These are phyloP conservation scores for Mucor plumbeus DNA, from an alignment of 371 early-diverging fungal genomes.

Conservation along the genomic window DNA sequence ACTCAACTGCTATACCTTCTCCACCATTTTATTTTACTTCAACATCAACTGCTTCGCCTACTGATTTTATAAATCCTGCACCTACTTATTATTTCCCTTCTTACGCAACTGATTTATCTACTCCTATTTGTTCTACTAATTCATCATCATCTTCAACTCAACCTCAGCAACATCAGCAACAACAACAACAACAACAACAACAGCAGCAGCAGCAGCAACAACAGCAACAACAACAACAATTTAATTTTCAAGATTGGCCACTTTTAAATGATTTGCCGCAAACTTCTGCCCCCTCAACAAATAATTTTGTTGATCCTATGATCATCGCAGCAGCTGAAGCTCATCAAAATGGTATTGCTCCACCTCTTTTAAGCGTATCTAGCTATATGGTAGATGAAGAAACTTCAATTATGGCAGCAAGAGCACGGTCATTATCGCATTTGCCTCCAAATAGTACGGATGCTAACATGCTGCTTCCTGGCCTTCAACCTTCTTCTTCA, in stretches of 20 bases:
- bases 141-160: neutral
- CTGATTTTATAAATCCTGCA: conserved; percentile 16
- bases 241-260: conserved; percentile 24
- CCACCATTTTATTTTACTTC: conserved; percentile 15
- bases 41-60: conserved; percentile 1
- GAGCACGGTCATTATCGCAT: conserved; percentile 22
- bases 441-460: conserved; percentile 2
- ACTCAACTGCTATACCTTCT: neutral
- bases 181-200: neutral
- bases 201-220: neutral
- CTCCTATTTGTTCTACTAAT: neutral
- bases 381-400: conserved; percentile 16
- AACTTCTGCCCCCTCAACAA: conserved; percentile 5
- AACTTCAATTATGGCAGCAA: conserved; percentile 21
- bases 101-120: neutral
- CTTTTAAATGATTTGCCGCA: conserved; percentile 19
- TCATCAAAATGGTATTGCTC: conserved; percentile 16
- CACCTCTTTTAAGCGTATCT: conserved; percentile 13
- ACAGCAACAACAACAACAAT: neutral
- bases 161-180: neutral
- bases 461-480: conserved; percentile 17
- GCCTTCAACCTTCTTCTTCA: conserved; percentile 29
- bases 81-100: conserved; percentile 21
- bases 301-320: conserved; percentile 37
- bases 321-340: conserved; percentile 34